Evolutionary conservation across 1,139 yeast genomes (phyloP).

Genomic region (Magnusiomyces magnusii): DNA sequence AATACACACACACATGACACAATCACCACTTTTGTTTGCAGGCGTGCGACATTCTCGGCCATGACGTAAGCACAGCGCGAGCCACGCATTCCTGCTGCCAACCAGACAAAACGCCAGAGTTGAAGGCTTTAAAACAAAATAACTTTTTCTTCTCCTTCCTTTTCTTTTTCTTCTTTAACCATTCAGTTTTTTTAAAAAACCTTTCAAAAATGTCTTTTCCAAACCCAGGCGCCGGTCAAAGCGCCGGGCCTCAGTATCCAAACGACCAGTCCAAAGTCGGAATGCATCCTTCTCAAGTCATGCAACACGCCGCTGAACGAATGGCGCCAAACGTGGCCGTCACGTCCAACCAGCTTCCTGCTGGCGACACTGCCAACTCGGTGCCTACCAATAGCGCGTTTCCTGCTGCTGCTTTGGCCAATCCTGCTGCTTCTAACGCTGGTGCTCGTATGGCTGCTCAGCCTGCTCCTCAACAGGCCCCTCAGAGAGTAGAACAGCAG

Average conservation of each 20-base stretch:
- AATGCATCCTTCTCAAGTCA: constrained; percentile 6
- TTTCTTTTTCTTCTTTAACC: neutral
- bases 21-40: too few relatives aligned
- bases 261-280: constrained; percentile 1
- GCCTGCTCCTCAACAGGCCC: constrained; percentile 13
- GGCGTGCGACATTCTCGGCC: too few relatives aligned
- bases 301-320: constrained; percentile 5
- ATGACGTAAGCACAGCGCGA: too few relatives aligned
- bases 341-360: constrained; percentile 22
- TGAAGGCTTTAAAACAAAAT: too few relatives aligned
- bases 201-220: constrained; percentile 9
- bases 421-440: constrained; percentile 23
- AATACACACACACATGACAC: too few relatives aligned
- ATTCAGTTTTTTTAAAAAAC: neutral
- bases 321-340: constrained; percentile 23
- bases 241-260: neutral
- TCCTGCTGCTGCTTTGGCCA: constrained; percentile 28
- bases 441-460: constrained; percentile 15
- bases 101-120: too few relatives aligned
- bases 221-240: neutral
- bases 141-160: neutral
- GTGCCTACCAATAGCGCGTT: constrained; percentile 25
- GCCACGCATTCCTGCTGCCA: too few relatives aligned
- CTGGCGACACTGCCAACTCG: constrained; percentile 23
- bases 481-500: constrained; percentile 9